Base-by-base conservation (phyloP, 192 early-diverging fungal genomes). In the Umbelopsis isabellina region DNA sequence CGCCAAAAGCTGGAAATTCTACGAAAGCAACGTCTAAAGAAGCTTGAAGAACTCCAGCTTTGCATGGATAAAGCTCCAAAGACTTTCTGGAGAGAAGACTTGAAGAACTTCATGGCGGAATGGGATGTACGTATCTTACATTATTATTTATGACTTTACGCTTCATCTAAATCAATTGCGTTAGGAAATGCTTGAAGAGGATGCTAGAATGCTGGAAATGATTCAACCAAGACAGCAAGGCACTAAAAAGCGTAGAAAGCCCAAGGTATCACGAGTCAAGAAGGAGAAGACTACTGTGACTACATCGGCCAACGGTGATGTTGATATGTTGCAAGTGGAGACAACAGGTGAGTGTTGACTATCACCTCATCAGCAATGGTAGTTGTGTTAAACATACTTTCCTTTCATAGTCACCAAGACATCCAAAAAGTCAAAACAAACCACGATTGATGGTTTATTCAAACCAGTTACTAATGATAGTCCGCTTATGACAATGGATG, bases 1-100 rank as follows among this genome's bases (percentile, higher is more conserved):
- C 78, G 84, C 61, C 93, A 99, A 69, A 95, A 95, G 88, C 85
- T 93, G 20, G 86, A 95, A 49, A 83, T 91, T 72, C 81, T 98
- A 41, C 83, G 82, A 22, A 88, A 87, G 58, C 87, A 97, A 61
- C 85, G 86, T 66, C 76, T 86, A 44, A 72, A 71, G 16, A 94
- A 95, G 67, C 79, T 89, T 68, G 53, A 72, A 12, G 90, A 94
- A 78, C 83, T 98, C 16, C 84, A 88, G 23, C 72, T 78, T 3
- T 70, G 96, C 68, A 76, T 89, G 7, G 79, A 79, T 1, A 88
- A 86, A 64, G 80, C 91, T 12, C 87, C 94, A 1, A 77, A 85
- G 33, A 87, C 92, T 67, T 80, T 98, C 49, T 99, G 97, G 97
- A 80, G 84, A 16, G 71, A 82, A 30, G 97, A 99, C 74, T 74